Base-by-base conservation (phyloP, 2,329 filamentous ascomycete genomes). In the Monosporascus sp. region DNA sequence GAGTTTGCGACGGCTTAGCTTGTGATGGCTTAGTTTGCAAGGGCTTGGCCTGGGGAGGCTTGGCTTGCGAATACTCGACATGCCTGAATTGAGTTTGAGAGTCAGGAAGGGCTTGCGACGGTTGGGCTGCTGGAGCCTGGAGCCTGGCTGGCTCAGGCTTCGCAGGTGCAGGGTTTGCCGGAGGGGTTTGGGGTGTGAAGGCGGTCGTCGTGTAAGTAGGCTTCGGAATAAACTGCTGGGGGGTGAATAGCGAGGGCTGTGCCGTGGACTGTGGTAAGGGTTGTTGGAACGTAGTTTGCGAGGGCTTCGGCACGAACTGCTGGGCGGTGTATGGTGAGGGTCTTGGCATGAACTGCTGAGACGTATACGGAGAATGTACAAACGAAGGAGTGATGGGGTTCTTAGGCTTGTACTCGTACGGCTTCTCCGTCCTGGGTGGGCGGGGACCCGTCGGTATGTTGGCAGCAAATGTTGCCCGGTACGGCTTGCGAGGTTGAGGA, bases 291-390 rank as follows among this genome's bases (percentile, higher is more conserved):
- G 53, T 51, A 25, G 57, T 56, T 36, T 53, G 54, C 3, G 51
- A n/a, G 41, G 35, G 18, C n/a, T 55, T 54, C 9, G 48, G 51
- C 4, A 54, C 47, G 25, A 63, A 64, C 27, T 65, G 64, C 17
- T 61, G 62, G n/a, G 54, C 5, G 7, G 58, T 61, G 50, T 61
- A 64, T 25, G 55, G 58, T 46, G 58, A 50, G 51, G 60, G 52
- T 49, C 60, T 67, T 17, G 68, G 66, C 14, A 61, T 56, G 50
- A 74, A 73, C 45, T 68, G 68, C 22, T 74, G 72, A 4, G 66
- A 54, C 8, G 68, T 67, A 47, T 70, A 74, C 15, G 63, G 60
- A 36, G 64, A 57, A 38, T 52, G 57, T 17, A 55, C 49, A 51
- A 60, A 62, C 3, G 61, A 57, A 46, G 63, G 59, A 15, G 59